These are phyloP conservation scores for Rhododendron henanense DNA, from an alignment of 148 eudicot species.

Conservation along the genomic window DNA sequence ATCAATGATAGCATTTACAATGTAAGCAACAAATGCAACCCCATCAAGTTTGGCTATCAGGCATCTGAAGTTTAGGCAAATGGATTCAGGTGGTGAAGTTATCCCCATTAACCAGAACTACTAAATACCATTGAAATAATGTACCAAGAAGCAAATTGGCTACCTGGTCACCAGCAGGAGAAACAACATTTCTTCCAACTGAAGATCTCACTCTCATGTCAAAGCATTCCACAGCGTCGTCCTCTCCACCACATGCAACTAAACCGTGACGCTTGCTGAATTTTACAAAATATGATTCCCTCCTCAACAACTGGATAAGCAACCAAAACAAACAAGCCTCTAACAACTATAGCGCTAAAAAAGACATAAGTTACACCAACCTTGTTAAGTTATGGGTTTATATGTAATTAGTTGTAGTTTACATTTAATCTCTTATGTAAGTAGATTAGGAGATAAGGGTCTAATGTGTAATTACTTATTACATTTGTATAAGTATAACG, in stretches of 20 bases:
- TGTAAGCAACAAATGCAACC: background rate
- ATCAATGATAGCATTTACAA: background rate
- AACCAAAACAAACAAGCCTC: background rate
- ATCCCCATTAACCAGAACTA: background rate
- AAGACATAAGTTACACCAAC: conserved; percentile 4
- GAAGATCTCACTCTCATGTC: conserved; percentile 80
- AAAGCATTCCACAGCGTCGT: conserved; percentile 88
- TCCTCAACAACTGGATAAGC: conserved; percentile 8
- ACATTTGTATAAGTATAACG: too few species aligned
- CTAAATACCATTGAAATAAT: background rate
- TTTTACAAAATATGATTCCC: conserved; percentile 1
- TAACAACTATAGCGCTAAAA: background rate
- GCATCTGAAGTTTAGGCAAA: background rate
- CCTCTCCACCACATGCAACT: conserved; percentile 98
- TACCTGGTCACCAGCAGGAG: conserved; percentile 68
- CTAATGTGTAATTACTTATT: too few species aligned
- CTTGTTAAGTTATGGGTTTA: too few species aligned
- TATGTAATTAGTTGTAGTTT: too few species aligned
- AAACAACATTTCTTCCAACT: conserved; percentile 73
- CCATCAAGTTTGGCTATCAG: background rate
- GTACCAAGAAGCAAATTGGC: background rate
- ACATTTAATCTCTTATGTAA: too few species aligned
- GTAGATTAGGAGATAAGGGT: too few species aligned
- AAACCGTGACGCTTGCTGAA: conserved; percentile 83
- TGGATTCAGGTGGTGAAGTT: background rate